Base-by-base conservation (phyloP, 2,329 filamentous ascomycete genomes). In the Xylariaceae sp. region DNA sequence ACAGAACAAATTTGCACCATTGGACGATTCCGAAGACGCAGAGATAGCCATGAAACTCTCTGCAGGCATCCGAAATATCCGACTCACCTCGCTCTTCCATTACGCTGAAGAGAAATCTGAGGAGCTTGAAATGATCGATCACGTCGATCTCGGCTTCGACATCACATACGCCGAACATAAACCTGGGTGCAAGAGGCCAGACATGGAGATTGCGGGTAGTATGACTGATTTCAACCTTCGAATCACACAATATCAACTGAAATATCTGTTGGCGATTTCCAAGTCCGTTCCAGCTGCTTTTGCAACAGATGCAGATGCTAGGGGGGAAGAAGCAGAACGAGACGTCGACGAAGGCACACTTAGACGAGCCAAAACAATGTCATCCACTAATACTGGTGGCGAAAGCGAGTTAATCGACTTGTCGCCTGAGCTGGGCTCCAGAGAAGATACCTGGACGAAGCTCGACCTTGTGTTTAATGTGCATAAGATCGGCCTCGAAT, bases 121-220 rank as follows among this genome's bases (percentile, higher is more conserved):
- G 63, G 89, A 95, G 61, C 72, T 98, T 7, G 89, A 98, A 61
- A 85, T 99, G 71, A 95, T 99, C 53, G 90, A 98, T 57, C 89
- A 96, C 54, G 89, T 98, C 11, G 93, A 98, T 60, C 71, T 99
- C 18, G 87, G 87, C 36, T 96, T 98, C 67, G 87, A 87, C 46
- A 83, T 98, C 50, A 94, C 86, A 2, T 91, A 96, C 64, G 80
- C 90, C 1, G 91, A 97, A 59, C 93, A 98, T 60, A 82, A 80
- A 52, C 64, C 78, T 24, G 86, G 85, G 12, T 72, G 78, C 39
- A 83, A 93, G 56, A 79, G 91, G 30, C 93, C 93, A 1, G 91
- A 98, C 57, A 83, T 89, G 37, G 91, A 97, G 65, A 83, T 98
- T 16, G 84, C 93, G 61, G 90, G 91, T 3, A 84, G 79, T 36